Evolutionary conservation across 352 stramenopile species (phyloP).

Genomic region (Phytophthora fragariae): DNA sequence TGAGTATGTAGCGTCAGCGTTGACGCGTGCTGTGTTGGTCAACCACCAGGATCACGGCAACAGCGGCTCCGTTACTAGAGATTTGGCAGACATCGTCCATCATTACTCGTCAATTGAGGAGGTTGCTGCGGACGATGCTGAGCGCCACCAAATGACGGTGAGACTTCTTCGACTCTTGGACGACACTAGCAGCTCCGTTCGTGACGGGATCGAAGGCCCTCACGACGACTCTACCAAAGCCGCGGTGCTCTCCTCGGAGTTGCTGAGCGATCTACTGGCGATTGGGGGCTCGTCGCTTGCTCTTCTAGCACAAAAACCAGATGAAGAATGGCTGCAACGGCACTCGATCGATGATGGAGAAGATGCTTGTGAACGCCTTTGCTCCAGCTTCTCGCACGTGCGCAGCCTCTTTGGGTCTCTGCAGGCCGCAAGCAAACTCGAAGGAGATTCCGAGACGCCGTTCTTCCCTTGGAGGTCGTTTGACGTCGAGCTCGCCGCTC

Average conservation of each 20-base stretch:
- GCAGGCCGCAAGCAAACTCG: not conserved
- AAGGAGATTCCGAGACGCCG: not conserved
- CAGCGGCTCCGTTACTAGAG: not conserved
- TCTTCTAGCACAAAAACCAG: not conserved
- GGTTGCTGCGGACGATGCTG: not conserved
- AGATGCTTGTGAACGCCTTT: conserved; percentile 12
- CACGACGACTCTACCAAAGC: conserved; percentile 1
- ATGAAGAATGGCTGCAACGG: conserved; percentile 15
- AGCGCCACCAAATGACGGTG: conserved; percentile 15
- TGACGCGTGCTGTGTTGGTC: conserved; percentile 15
- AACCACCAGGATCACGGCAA: not conserved
- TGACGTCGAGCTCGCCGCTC: conserved; percentile 19
- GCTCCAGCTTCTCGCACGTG: conserved; percentile 18
- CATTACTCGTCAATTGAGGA: conserved; percentile 23
- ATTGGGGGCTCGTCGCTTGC: conserved; percentile 4
- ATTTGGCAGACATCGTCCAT: conserved; percentile 23
- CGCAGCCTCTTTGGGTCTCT: conserved; percentile 14
- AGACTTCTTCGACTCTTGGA: conserved; percentile 17
- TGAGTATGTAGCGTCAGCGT: conserved; percentile 16
- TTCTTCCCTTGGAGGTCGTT: conserved; percentile 41
- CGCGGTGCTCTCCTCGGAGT: conserved; percentile 24
- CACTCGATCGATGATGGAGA: conserved; percentile 3
- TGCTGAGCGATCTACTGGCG: conserved; percentile 41
- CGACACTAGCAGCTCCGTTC: not conserved
- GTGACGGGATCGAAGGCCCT: not conserved